Evolutionary conservation across 768 basidiomycete genomes (phyloP).

Genomic region (Amanita rubescens): DNA sequence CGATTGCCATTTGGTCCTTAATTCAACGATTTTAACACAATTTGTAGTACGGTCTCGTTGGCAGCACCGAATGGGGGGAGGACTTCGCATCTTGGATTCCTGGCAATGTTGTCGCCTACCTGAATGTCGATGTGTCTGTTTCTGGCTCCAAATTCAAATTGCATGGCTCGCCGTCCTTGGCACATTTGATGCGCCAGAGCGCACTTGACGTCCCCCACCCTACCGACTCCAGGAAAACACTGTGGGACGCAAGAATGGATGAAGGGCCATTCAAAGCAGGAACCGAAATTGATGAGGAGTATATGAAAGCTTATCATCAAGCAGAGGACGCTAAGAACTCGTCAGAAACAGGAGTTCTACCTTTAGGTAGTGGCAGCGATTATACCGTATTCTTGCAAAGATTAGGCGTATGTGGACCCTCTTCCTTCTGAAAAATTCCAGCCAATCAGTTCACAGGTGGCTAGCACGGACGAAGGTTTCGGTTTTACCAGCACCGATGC

Average conservation of each 20-base stretch:
- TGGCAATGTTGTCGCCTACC: slow-evolving; percentile 75
- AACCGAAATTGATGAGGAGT: slow-evolving; percentile 33
- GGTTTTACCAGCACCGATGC: slow-evolving; percentile 41
- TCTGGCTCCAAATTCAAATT: slow-evolving; percentile 51
- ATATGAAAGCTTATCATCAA: slow-evolving; percentile 31
- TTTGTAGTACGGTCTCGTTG: slow-evolving; percentile 55
- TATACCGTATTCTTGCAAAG: slow-evolving; percentile 89
- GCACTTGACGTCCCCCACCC: slow-evolving; percentile 75
- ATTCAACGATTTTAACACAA: background rate
- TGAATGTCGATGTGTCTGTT: slow-evolving; percentile 75
- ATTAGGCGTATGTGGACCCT: slow-evolving; percentile 34
- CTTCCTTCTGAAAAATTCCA: background rate
- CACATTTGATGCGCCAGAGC: slow-evolving; percentile 60
- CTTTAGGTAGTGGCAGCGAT: slow-evolving; percentile 86
- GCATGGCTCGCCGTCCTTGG: slow-evolving; percentile 72
- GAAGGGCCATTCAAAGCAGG: slow-evolving; percentile 42
- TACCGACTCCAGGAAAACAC: slow-evolving; percentile 48
- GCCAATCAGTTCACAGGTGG: slow-evolving; percentile 22
- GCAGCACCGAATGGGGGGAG: slow-evolving; percentile 91
- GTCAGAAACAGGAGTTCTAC: slow-evolving; percentile 36
- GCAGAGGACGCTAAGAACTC: slow-evolving; percentile 24
- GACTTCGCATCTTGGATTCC: slow-evolving; percentile 82
- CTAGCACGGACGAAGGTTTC: slow-evolving; percentile 39
- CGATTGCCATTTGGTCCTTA: slow-evolving; percentile 13
- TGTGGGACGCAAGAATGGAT: slow-evolving; percentile 75